phyloP scores from a whole-genome alignment of 2,329 filamentous ascomycete genomes.

The Colletotrichum sp. region DNA sequence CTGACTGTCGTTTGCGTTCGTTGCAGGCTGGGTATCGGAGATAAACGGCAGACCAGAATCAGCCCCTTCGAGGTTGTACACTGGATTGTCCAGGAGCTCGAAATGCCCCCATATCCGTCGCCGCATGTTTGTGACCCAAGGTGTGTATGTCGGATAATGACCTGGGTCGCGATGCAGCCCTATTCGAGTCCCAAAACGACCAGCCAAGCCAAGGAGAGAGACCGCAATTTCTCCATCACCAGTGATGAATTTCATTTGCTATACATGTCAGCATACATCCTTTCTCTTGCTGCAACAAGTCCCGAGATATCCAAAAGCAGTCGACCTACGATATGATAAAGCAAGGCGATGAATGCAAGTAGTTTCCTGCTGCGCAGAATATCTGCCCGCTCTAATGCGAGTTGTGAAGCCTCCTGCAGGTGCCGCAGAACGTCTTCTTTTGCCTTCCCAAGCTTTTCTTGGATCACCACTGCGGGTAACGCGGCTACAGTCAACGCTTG shows the following conservation, averaged over 20 bases:
- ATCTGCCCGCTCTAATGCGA: constrained; percentile 12
- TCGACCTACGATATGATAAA: constrained; percentile 13
- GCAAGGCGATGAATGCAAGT: constrained; percentile 2
- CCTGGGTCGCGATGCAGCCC: constrained; percentile 14
- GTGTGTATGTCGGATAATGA: constrained; percentile 11
- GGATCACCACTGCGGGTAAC: not conserved
- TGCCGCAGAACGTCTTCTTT: constrained; percentile 2
- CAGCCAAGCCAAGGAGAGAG: constrained; percentile 7
- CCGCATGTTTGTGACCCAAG: constrained; percentile 11
- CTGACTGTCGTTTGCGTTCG: constrained; percentile 23
- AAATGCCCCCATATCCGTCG: constrained; percentile 15
- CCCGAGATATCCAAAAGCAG: not conserved
- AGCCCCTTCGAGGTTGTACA: constrained; percentile 22
- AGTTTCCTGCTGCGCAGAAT: constrained; percentile 13
- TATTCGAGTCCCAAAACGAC: constrained; percentile 9
- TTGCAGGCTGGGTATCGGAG: constrained; percentile 10
- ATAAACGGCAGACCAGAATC: constrained; percentile 20
- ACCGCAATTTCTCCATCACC: constrained; percentile 12
- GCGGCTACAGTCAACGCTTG: constrained; percentile 20
- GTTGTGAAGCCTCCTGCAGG: constrained; percentile 4
- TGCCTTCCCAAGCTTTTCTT: not conserved
- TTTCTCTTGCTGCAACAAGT: not conserved
- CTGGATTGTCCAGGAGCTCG: constrained; percentile 20
- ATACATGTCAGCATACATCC: not conserved
- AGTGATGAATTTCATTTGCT: constrained; percentile 16